Percentiles rank a stretch among this genome's conserved stretches.
phyloP scores from a whole-genome alignment of 148 eudicot species.

The Chenopodium suecicum region DNA sequence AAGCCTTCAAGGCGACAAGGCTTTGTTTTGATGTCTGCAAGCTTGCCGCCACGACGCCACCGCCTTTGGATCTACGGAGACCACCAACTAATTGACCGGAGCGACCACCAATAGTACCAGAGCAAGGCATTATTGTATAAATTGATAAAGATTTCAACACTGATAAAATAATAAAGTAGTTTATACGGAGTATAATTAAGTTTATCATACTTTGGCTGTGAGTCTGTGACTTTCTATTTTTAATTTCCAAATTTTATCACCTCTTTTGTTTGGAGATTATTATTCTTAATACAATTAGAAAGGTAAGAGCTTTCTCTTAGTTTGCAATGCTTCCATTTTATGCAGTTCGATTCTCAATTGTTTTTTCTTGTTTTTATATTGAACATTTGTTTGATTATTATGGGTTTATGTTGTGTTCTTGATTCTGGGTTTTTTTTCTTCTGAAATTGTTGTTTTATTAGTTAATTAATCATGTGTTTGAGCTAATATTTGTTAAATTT shows the following conservation, averaged over 20 bases:
- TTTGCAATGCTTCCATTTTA: neutral
- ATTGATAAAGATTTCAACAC: too few relatives aligned
- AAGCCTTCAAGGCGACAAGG: too few relatives aligned
- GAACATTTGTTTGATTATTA: neutral
- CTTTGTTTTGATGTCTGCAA: too few relatives aligned
- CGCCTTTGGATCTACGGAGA: too few relatives aligned
- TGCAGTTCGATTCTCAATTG: neutral
- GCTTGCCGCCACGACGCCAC: too few relatives aligned
- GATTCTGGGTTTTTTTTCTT: conserved; percentile 17
- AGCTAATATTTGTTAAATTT: neutral
- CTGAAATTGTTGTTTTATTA: conserved; percentile 5
- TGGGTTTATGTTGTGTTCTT: conserved; percentile 7
- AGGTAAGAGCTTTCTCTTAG: conserved; percentile 19
- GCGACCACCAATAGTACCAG: too few relatives aligned
- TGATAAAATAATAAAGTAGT: too few relatives aligned
- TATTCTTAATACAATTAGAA: neutral
- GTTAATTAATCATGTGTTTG: neutral
- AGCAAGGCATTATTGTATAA: too few relatives aligned
- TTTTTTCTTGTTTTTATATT: neutral
- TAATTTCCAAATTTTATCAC: neutral
- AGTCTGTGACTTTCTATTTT: neutral
- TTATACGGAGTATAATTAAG: neutral
- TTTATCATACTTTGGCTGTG: conserved; percentile 19
- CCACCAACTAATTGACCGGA: too few relatives aligned
- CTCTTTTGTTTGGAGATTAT: neutral